These are phyloP conservation scores for Juglanconis juglandina DNA, from an alignment of 2,329 filamentous ascomycete species.

Conservation along the genomic window DNA sequence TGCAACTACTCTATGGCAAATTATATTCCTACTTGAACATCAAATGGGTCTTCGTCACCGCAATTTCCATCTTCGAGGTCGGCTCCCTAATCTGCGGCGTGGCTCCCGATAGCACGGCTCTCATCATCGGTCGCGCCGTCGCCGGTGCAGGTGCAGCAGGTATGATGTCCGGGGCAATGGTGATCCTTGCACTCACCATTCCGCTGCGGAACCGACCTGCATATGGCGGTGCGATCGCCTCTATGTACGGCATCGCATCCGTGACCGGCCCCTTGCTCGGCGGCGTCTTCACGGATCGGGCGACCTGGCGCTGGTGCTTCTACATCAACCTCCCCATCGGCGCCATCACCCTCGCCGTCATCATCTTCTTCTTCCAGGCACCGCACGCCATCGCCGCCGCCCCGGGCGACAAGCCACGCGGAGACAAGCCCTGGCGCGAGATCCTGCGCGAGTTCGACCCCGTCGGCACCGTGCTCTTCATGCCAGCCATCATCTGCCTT, in stretches of 20 bases:
- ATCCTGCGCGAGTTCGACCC: slow-evolving; percentile 29
- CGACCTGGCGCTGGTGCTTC: slow-evolving; percentile 27
- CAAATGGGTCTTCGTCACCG: slow-evolving; percentile 34
- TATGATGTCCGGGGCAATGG: slow-evolving; percentile 38
- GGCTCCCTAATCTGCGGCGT: slow-evolving; percentile 36
- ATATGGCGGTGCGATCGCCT: slow-evolving; percentile 36
- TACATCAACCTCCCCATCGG: slow-evolving; percentile 26
- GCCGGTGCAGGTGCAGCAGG: slow-evolving; percentile 36
- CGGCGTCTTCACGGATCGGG: slow-evolving; percentile 7
- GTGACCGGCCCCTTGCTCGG: slow-evolving; percentile 20
- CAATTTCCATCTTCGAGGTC: slow-evolving; percentile 38
- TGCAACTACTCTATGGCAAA: slow-evolving; percentile 34
- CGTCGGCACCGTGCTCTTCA: slow-evolving; percentile 24
- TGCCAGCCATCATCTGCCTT: slow-evolving; percentile 33
- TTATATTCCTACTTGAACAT: slow-evolving; percentile 40
- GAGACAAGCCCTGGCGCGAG: slow-evolving; percentile 18
- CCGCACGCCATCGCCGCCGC: slow-evolving; percentile 24
- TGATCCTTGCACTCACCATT: slow-evolving; percentile 33
- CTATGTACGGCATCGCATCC: slow-evolving; percentile 40
- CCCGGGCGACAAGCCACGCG: slow-evolving; percentile 28
- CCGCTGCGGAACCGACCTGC: slow-evolving; percentile 25
- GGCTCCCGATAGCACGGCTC: slow-evolving; percentile 26
- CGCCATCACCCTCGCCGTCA: slow-evolving; percentile 14
- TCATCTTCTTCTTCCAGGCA: slow-evolving; percentile 19
- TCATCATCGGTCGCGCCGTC: slow-evolving; percentile 29